phyloP scores from a whole-genome alignment of 75 land plant genomes.

The Pinus albicaulis region DNA sequence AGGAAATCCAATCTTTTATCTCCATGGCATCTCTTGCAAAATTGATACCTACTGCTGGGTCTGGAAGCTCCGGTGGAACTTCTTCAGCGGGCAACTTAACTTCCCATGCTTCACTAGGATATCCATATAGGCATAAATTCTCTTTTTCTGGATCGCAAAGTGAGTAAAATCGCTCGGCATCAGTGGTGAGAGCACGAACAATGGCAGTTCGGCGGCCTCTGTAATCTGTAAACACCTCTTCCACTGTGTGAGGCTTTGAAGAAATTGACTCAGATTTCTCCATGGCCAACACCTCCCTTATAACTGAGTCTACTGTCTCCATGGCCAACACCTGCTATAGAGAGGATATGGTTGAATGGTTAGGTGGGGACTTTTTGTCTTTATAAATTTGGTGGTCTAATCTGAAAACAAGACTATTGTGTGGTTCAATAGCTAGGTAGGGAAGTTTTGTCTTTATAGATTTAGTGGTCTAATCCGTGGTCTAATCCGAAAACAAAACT shows the following conservation, averaged over 20 bases:
- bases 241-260: slow-evolving; percentile 68
- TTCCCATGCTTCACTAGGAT: slow-evolving; percentile 82
- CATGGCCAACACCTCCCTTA: not conserved
- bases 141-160: too few relatives aligned
- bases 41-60: slow-evolving; percentile 90
- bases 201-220: slow-evolving; percentile 60
- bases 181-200: slow-evolving; percentile 72
- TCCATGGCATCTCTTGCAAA: slow-evolving; percentile 92
- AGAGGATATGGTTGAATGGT: too few relatives aligned
- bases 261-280: slow-evolving; percentile 17
- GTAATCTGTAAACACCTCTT: slow-evolving; percentile 87
- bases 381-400: too few relatives aligned
- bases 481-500: too few relatives aligned
- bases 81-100: slow-evolving; percentile 84
- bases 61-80: slow-evolving; percentile 93
- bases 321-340: too few relatives aligned
- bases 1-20: slow-evolving; percentile 75
- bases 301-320: too few relatives aligned
- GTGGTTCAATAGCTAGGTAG: too few relatives aligned
- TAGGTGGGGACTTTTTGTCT: too few relatives aligned
- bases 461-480: too few relatives aligned
- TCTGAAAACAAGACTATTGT: too few relatives aligned
- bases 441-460: too few relatives aligned
- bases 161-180: too few relatives aligned
- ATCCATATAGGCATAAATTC: slow-evolving; percentile 33